Evolutionary conservation across 768 basidiomycete genomes (phyloP).

Genomic region (Panaeolus papilionaceus): DNA sequence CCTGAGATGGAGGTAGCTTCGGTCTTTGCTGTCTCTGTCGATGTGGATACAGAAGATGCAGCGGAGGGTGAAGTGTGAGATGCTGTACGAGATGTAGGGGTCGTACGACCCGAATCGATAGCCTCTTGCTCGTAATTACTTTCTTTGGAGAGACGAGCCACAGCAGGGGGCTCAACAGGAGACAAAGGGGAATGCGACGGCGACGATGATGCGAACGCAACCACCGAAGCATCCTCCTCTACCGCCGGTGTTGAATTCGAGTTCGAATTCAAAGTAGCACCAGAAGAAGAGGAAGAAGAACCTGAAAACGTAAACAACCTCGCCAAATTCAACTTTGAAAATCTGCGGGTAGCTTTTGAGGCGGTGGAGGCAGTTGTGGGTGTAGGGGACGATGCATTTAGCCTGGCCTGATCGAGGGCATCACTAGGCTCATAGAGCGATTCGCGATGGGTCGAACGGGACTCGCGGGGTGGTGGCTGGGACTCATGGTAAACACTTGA

Average conservation of each 20-base stretch:
- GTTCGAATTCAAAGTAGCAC: conserved; percentile 18
- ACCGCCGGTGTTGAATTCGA: conserved; percentile 15
- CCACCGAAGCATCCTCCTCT: conserved; percentile 23
- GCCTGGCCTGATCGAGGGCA: conserved; percentile 24
- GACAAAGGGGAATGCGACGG: not conserved
- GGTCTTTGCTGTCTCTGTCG: conserved; percentile 6
- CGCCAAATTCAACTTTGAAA: conserved; percentile 45
- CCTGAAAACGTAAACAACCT: conserved; percentile 46
- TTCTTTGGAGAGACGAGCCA: not conserved
- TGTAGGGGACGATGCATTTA: conserved; percentile 40
- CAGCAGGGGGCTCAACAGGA: not conserved
- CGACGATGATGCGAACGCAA: conserved; percentile 26
- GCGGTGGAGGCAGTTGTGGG: conserved; percentile 35
- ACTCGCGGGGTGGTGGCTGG: conserved; percentile 14
- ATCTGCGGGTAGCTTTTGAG: conserved; percentile 37
- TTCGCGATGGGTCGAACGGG: conserved; percentile 19
- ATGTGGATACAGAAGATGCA: conserved; percentile 26
- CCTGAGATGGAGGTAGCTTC: not conserved
- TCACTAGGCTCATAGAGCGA: conserved; percentile 25
- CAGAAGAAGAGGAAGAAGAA: conserved; percentile 20
- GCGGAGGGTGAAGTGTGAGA: conserved; percentile 32
- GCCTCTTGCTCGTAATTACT: conserved; percentile 21
- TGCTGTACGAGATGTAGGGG: conserved; percentile 30
- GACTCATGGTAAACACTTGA: conserved; percentile 7
- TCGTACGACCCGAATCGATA: conserved; percentile 27